Base-by-base conservation (phyloP, 306 rosid genomes). In the Rubus idaeus region DNA sequence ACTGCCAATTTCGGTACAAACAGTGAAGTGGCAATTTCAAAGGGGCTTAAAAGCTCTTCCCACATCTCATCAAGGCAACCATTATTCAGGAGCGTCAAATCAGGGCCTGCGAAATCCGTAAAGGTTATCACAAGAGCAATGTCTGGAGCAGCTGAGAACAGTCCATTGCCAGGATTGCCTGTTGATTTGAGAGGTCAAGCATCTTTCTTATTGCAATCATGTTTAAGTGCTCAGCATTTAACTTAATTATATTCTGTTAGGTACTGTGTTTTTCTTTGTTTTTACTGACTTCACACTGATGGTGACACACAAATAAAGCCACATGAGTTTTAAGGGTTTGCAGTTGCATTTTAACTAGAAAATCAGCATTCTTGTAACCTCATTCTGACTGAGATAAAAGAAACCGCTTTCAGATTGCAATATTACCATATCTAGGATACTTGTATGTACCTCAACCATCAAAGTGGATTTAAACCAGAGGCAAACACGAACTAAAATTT, bases 101-200 rank as follows among this genome's bases (percentile, higher is more conserved):
- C 72, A 21, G 57, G 51, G 39, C 50, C 71, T 40, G n/a, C 2
- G 6, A 74, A 57, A 14, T 49, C 53, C 1, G 58, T 67, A 5
- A 73, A 58, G 52, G 66, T 23, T 49, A 47, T 68, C 60, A 68
- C 64, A 8, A 62, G 72, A 67, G 85, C 85, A 5, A 49, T 77
- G 78, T 77, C 82, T n/a, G 75, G 66, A 6, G 67, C 30, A 9
- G 67, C 63, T 67, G 76, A 77, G 75, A 58, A 10, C 78, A 49
- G 13, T 63, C 78, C 76, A 9, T 47, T 82, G 60, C 70, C 85
- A 6, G 81, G 81, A 66, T 73, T 82, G 71, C 79, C 85, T 3
- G 40, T 82, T 68, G 82, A 82, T 82, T 73, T 82, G 78, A 82
- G 82, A 82, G 85, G 85, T 82, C 45, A 12, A 65, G 61, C 45